Evolutionary conservation across 2,329 filamentous ascomycete genomes (phyloP).

Genomic region (Scytalidium lignicola): DNA sequence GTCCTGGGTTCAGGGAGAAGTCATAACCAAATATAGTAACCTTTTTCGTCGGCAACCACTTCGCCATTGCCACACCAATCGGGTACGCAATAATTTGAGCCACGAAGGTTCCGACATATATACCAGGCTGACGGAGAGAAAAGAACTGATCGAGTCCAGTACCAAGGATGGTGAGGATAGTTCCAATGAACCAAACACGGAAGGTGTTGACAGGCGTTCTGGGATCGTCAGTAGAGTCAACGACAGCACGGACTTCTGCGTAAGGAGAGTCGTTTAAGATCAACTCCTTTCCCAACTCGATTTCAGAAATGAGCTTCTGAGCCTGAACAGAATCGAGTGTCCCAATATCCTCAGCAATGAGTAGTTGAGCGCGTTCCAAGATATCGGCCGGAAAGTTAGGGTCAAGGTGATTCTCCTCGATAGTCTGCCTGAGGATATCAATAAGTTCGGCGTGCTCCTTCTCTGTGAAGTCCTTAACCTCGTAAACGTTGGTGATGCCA

Average conservation of each 20-base stretch:
- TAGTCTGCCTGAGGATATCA: too few relatives aligned
- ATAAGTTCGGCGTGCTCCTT: too few relatives aligned
- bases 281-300: too few relatives aligned
- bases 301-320: too few relatives aligned
- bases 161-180: not conserved
- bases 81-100: not conserved
- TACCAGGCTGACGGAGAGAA: not conserved
- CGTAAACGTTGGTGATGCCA: too few relatives aligned
- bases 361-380: too few relatives aligned
- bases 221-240: not conserved
- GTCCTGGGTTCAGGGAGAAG: slow-evolving; percentile 30
- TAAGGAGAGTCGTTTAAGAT: slow-evolving; percentile 35
- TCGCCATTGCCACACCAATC: not conserved
- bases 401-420: too few relatives aligned
- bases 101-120: not conserved
- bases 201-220: not conserved
- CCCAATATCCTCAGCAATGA: too few relatives aligned
- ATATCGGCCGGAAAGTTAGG: too few relatives aligned
- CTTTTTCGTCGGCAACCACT: not conserved
- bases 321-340: too few relatives aligned
- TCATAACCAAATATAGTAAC: not conserved
- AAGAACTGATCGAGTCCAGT: not conserved
- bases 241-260: slow-evolving; percentile 23
- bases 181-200: slow-evolving; percentile 11
- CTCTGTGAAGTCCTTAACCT: too few relatives aligned